Base-by-base conservation (phyloP, 2,329 filamentous ascomycete genomes). In the Ceratocystis smalleyi region DNA sequence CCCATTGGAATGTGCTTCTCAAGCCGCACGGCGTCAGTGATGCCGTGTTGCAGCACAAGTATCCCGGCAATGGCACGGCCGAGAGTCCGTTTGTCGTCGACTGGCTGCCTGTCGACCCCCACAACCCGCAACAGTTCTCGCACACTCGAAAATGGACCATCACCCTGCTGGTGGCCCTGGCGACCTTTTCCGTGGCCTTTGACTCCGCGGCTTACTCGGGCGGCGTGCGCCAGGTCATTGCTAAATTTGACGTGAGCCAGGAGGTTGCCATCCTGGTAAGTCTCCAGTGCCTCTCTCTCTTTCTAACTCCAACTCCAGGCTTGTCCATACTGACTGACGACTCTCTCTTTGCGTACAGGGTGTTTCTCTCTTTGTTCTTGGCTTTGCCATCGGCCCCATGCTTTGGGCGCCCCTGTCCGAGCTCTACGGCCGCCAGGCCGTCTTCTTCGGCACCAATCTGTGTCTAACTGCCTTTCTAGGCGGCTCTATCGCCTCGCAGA, bases 111-210 rank as follows among this genome's bases (percentile, higher is more conserved):
- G 73, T 83, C 62, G 87, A 91, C 71, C 79, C 81, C 8, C 80
- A 82, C 68, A 87, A 90, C 72, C 85, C 87, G 0, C 80, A 86
- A 77, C 75, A 76, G 60, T 87, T 83, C 69, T 74, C 78, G 8
- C 66, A 70, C 1, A 64, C 70, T 32, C 81, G 79, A 73, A 89
- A 89, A 75, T 90, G 87, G 86, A 71, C 72, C 35, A 81, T 86
- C 68, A 86, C 84, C 1, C 70, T 81, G 62, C 43, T 65, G 8
- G 81, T 86, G 65, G 85, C 86, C 12, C 69, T 86, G 32, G 82
- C 86, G 15, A 87, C 85, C 1, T 77, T 91, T 54, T 85, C 80
- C 32, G 85, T 89, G 35, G 77, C 87, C 2, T 86, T 91, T 69
- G 82, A 83, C 63, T 87, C 84, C 19, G 86, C 83, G 1, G 86